phyloP scores from a whole-genome alignment of 108 stramenopile species.

The Bacterosira constricta region DNA sequence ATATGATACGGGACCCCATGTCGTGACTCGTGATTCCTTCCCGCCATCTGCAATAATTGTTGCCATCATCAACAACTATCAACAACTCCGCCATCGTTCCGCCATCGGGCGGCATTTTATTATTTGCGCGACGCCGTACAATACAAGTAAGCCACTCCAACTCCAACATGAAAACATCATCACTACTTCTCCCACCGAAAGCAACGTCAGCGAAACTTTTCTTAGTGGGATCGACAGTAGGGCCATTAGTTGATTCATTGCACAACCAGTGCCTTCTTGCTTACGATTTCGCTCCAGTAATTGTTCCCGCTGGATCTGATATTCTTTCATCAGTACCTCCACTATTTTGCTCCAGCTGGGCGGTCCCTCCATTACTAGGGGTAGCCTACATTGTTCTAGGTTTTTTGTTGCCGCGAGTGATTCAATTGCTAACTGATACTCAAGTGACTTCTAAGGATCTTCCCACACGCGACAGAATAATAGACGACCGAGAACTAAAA shows the following conservation, averaged over 20 bases:
- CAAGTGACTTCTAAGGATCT: neutral
- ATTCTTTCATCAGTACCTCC: conserved; percentile 11
- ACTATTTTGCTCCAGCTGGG: conserved; percentile 71
- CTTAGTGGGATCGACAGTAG: conserved; percentile 61
- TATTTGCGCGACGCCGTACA: conserved; percentile 17
- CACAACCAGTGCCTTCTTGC: conserved; percentile 85
- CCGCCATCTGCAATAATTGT: too few relatives aligned
- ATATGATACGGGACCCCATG: too few relatives aligned
- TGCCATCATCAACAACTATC: too few relatives aligned
- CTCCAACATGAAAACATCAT: conserved; percentile 18
- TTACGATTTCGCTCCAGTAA: conserved; percentile 66
- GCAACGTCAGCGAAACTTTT: conserved; percentile 53
- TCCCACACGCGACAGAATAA: neutral
- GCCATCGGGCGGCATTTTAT: too few relatives aligned
- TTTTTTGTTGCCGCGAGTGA: conserved; percentile 63
- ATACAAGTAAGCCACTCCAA: too few relatives aligned
- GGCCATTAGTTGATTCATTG: conserved; percentile 78
- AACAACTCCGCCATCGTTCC: too few relatives aligned
- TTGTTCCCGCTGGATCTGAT: conserved; percentile 18
- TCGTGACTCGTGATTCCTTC: too few relatives aligned
- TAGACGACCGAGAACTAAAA: conserved; percentile 28
- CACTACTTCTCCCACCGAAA: conserved; percentile 24
- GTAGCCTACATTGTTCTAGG: conserved; percentile 82
- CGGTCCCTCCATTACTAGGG: conserved; percentile 79
- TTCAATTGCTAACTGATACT: conserved; percentile 16